Base-by-base conservation (phyloP, 2,329 filamentous ascomycete species). In the Sporothrix phasma region DNA sequence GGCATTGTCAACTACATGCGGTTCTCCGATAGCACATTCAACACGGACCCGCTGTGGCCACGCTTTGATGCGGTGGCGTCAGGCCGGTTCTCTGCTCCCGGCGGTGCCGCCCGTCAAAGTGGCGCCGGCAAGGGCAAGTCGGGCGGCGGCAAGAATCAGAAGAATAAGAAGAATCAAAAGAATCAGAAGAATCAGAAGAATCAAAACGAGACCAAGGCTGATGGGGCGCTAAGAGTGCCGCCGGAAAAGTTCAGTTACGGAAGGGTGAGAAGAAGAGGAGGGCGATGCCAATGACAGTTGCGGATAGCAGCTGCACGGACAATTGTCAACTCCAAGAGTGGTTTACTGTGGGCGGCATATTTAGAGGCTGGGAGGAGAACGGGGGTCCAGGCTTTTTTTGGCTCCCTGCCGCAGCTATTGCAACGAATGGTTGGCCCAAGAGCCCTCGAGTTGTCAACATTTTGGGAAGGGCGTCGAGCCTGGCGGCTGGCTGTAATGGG, bases 1-100 rank as follows among this genome's bases (percentile, higher is more conserved):
- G 94, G 94, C 0, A 81, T 97, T 24, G 88, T 92, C 53, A 97
- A 93, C 73, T 97, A 93, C 73, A 79, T 97, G 71, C 80, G 89
- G 26, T 81, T 97, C 65, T 85, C 84, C 1, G 92, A 97, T 77
- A 86, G 86, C 11, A 87, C 87, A 0, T 97, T 97, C 75, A 87
- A 81, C 0, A 82, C 85, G 67, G 91, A 96, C 74, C 84, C 77
- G 73, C 71, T 96, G 43, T 91, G 85, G 70, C 84, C 87, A 71
- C 76, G 84, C 61, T 81, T 81, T 68, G 77, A 80, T 72, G 71
- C 66, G 66, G 68, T 71, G 68, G 68, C 66, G 73, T 68, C 79
- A 72, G 68, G 77, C 70, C 66, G 54, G 24, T 64, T 66, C 47
- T 15, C 24, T 19, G 39, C 37, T 22, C 8, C 10, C 22, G 43